Conservation (phyloP, 1,284 basidiomycete genomes). For the Ceratorhiza oryzae-sativae region DNA sequence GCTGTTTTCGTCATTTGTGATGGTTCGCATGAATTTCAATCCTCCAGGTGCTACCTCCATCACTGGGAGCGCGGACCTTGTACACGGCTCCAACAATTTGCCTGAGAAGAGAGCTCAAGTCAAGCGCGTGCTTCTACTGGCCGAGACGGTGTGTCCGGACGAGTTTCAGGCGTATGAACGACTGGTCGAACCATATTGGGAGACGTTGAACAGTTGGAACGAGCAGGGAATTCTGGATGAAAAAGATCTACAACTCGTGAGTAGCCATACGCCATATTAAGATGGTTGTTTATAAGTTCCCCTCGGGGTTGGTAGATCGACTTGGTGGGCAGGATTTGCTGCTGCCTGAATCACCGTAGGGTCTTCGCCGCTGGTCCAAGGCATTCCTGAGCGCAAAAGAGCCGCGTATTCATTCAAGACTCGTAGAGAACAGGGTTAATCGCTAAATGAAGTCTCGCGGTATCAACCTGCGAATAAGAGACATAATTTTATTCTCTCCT, state of each 20-base stretch:
- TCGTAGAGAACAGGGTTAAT: no score
- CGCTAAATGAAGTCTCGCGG: no score
- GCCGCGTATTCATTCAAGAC: no score
- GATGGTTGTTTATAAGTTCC: no score
- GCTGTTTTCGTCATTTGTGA: background rate
- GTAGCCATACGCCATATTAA: no score
- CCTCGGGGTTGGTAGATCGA: background rate
- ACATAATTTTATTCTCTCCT: no score
- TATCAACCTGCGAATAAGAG: no score
- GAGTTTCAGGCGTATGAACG: background rate
- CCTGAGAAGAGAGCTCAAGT: background rate
- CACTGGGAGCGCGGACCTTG: background rate
- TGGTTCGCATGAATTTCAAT: constrained; percentile 15
- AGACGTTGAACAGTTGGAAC: background rate
- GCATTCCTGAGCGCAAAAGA: no score
- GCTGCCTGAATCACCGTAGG: background rate
- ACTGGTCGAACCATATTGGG: background rate
- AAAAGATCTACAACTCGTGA: background rate
- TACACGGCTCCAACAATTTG: background rate
- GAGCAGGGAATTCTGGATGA: background rate
- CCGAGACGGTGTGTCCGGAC: background rate
- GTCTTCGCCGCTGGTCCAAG: background rate
- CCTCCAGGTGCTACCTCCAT: background rate
- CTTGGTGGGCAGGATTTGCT: background rate
- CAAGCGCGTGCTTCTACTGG: background rate